Evolutionary conservation across 2,329 filamentous ascomycete genomes (phyloP), one percentile per base, ranked within the genome.

Genomic region (Colletotrichum neosansevieriae): DNA sequence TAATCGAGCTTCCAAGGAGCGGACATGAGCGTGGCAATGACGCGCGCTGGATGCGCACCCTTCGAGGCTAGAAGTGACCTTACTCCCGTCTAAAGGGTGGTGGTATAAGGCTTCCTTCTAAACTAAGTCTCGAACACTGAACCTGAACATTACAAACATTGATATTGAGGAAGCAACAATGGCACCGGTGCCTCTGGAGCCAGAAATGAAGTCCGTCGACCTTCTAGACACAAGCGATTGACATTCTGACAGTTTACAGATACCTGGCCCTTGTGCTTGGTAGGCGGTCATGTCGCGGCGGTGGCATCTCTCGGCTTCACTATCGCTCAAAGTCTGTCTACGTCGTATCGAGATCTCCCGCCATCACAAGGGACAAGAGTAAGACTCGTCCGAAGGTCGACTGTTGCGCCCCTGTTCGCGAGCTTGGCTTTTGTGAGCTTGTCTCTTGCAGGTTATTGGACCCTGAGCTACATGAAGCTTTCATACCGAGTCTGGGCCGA

Each of bases 401-500:
- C 58, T 10, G 70, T 78, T 57, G 71, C 78, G 21, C 74, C 75
- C 15, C 58, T 80, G 21, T 86, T 87, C 75, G 76, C 79, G 0
- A 58, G 76, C 24, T 77, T 87, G n/a, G 81, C 84, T 6, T 57
- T 80, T 24, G 63, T 82, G n/a, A 85, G 85, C 62, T 74, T 87
- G 29, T 75, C 75, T 1, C 74, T 79, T 1, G 81, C 84, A 4
- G 78, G 77, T 3, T 84, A 82, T 70, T 81, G 84, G 71, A 79
- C 80, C 51, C 75, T 81, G 40, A 72, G 75, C 34, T 83, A 83
- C 73, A 81, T 81, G 58, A 75, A 78, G 5, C 74, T 83, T 17
- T 86, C 84, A 3, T 88, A 87, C 75, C 76, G 79, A 45, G 76
- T 80, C 36, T 88, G 86, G 85, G 83, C 81, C n/a, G 74, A 79